Base-by-base conservation (phyloP, 169 alveolate genomes). In the Cyclospora cayetanensis region DNA sequence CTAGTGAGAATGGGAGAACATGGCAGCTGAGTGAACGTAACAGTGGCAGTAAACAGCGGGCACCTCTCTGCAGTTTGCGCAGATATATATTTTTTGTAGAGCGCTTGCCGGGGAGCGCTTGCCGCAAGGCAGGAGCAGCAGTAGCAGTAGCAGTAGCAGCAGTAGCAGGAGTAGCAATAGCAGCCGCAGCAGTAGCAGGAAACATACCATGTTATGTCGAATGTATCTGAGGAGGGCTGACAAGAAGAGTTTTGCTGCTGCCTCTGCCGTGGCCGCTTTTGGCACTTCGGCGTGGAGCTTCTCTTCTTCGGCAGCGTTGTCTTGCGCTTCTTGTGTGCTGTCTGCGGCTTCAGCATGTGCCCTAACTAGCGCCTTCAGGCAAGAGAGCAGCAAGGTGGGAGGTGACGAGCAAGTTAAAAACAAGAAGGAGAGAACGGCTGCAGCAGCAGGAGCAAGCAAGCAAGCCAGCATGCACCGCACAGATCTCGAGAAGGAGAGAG, bases 191-290 rank as follows among this genome's bases (percentile, higher is more conserved):
- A 74, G 65, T 39, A 42, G 65, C 65, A 1, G n/a, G 37, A n/a
- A n/a, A n/a, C n/a, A n/a, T 74, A 74, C 85, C 85, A 74, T 74
- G 65, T 74, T 74, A 43, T 74, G 85, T 42, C 85, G 55, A n/a
- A 74, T 74, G 35, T 74, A 74, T 37, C 85, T 35, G 34, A 74
- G 60, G n/a, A 74, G 41, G 7, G 85, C 52, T 20, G 85, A 29
- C 65, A 74, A 31, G 37, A 74, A 74, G 85, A 74, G 85, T 42
- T 74, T 74, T 4, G 85, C 85, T 15, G 85, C 85, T 37, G 85
- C 85, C 22, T 74, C 85, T n/a, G 85, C 85, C 9, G 60, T 63
- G 42, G 85, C 55, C n/a, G 63, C 85, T 22, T 74, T 74, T 18
- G 85, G n/a, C 11, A 74, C 2, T 2, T 31, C 60, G 65, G 0